Base-by-base conservation (phyloP, 2,329 filamentous ascomycete species). In the Calonectria honghensis region DNA sequence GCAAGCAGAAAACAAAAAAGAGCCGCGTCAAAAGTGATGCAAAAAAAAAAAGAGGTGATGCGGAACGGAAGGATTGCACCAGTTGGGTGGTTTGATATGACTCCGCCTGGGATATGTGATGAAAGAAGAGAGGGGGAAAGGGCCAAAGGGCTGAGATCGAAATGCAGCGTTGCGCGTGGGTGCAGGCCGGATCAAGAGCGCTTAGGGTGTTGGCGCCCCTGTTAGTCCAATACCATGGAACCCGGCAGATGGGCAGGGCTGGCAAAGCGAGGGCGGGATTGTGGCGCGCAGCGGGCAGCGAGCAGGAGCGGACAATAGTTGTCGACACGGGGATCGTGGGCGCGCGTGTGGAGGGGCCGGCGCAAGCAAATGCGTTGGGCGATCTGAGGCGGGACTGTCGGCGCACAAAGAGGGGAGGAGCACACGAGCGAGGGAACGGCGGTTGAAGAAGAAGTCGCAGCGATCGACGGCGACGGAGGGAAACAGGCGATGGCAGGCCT, bases 131-230 rank as follows among this genome's bases (percentile, higher is more conserved):
- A 77, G 77, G 77, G 77, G 72, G 41, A 32, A 70, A 32, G 31
- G 57, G 18, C 48, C 31, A 76, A 68, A 81, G 76, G 72, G 77
- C 79, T 81, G 77, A 78, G 73, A 76, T 76, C 78, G 75, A 76
- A 75, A 75, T 73, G 75, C 77, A 79, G 78, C 75, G 77, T 75
- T 71, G 79, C 73, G 79, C 77, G 77, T 74, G 77, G 79, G 75
- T 75, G 75, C 77, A 41, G 78, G 74, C 78, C 75, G 68, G 76
- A 70, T 39, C 64, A 76, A 77, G 79, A 80, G 79, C 79, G 75
- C 78, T 81, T 80, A 79, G 75, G 70, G 64, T 74, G 45, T 75
- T 63, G 76, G 68, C 70, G 74, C 79, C 79, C 78, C 77, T 81
- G 77, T 73, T 75, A 78, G 73, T 41, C 63, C 73, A 68, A 71